Evolutionary conservation across 257 asterid species (phyloP).

Genomic region (Primulina eburnea): DNA sequence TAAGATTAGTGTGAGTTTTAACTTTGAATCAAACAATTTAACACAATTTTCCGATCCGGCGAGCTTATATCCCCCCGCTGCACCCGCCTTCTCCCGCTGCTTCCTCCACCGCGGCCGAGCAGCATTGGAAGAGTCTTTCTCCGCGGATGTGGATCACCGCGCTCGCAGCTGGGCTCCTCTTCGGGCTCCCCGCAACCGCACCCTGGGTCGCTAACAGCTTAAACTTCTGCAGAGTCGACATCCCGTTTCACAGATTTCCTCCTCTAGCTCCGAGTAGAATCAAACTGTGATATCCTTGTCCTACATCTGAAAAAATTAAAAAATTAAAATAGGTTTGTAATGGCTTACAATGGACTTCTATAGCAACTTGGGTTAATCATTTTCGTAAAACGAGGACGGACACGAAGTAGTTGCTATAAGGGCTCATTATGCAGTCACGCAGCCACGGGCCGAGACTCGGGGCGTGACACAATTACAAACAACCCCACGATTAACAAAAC

Average conservation of each 20-base stretch:
- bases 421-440: no score
- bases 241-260: slow-evolving; percentile 11
- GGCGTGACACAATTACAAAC: no score
- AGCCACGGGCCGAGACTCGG: no score
- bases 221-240: slow-evolving; percentile 89
- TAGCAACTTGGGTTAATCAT: no score
- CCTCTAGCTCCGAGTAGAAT: not conserved
- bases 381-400: no score
- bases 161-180: slow-evolving; percentile 76
- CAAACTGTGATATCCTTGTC: no score
- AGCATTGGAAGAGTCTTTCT: slow-evolving; percentile 83
- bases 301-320: not conserved
- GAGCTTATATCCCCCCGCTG: slow-evolving; percentile 30
- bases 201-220: slow-evolving; percentile 80
- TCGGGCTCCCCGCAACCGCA: slow-evolving; percentile 79
- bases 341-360: not conserved
- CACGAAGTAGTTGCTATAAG: no score
- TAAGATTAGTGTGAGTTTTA: no score
- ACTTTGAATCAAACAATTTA: not conserved
- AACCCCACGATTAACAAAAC: no score
- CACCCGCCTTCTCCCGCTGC: slow-evolving; percentile 35
- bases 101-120: slow-evolving; percentile 53
- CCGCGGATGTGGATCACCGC: slow-evolving; percentile 93
- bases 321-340: not conserved
- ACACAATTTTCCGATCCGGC: slow-evolving; percentile 34